These are phyloP conservation scores for Pistacia vera DNA, from an alignment of 345 rosid genomes.

Conservation along the genomic window DNA sequence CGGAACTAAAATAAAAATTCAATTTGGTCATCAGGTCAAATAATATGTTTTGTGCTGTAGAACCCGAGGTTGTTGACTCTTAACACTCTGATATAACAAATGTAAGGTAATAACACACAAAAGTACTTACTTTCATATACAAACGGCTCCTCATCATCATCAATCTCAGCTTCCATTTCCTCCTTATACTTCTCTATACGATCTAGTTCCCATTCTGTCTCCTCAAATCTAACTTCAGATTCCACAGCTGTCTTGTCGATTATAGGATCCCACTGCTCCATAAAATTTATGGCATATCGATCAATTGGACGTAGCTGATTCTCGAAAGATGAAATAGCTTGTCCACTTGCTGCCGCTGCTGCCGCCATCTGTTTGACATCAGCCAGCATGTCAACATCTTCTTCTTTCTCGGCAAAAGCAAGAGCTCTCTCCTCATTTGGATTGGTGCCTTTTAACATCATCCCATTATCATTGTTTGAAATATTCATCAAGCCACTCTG, in stretches of 20 bases:
- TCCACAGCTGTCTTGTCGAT: conserved; percentile 74
- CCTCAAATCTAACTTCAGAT: conserved; percentile 76
- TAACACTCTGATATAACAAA: background rate
- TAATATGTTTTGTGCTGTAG: background rate
- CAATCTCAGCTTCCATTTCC: conserved; percentile 99
- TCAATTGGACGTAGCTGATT: conserved; percentile 93
- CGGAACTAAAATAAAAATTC: background rate
- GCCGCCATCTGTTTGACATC: conserved; percentile 97
- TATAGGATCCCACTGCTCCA: conserved; percentile 97
- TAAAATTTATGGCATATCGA: conserved; percentile 80
- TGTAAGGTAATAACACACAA: conserved; percentile 11
- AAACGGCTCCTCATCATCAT: conserved; percentile 97
- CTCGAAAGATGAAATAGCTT: conserved; percentile 83
- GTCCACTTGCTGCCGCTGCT: conserved; percentile 93
- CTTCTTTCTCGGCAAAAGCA: conserved; percentile 68
- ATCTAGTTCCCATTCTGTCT: conserved; percentile 97
- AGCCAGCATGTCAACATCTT: conserved; percentile 82
- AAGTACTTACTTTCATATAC: conserved; percentile 88
- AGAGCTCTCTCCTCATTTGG: conserved; percentile 59
- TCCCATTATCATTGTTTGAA: conserved; percentile 42
- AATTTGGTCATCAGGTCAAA: background rate
- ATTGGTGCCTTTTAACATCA: conserved; percentile 34
- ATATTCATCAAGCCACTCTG: conserved; percentile 41
- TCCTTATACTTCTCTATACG: conserved; percentile 94
- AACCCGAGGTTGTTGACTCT: conserved; percentile 9